These are phyloP conservation scores for Kwoniella pini DNA, from an alignment of 768 basidiomycete genomes.

Conservation along the genomic window DNA sequence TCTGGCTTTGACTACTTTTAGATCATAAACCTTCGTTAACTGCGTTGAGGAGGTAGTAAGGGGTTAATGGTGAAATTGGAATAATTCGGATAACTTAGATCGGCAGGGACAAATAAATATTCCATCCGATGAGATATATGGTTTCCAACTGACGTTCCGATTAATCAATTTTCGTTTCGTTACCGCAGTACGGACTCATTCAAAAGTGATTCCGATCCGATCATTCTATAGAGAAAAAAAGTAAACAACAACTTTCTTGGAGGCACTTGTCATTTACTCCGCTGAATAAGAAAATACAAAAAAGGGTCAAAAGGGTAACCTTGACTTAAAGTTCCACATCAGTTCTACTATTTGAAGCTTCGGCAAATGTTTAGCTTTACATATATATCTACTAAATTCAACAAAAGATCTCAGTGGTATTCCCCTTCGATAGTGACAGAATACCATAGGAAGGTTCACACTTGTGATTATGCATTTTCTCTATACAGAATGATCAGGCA, in stretches of 20 bases:
- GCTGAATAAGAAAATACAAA: not conserved
- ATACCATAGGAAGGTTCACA: not conserved
- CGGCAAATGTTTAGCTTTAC: no score
- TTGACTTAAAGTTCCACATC: conserved; percentile 7
- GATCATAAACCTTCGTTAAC: not conserved
- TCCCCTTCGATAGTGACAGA: not conserved
- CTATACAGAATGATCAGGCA: not conserved
- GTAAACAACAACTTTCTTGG: not conserved
- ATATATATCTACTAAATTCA: no score
- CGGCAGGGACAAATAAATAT: conserved; percentile 15
- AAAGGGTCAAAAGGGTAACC: conserved; percentile 12
- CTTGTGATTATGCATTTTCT: no score
- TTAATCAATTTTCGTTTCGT: not conserved
- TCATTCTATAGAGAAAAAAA: not conserved
- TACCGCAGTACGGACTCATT: not conserved
- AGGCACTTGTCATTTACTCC: not conserved
- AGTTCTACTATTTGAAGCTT: no score
- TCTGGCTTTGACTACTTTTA: no score
- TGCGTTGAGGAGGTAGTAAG: not conserved
- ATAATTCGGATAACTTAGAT: conserved; percentile 11
- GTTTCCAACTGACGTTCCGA: conserved; percentile 1
- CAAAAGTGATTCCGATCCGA: conserved; percentile 2
- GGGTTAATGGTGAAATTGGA: not conserved
- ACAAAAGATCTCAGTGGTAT: not conserved
- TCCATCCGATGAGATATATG: conserved; percentile 15